phyloP scores from a whole-genome alignment of 1,139 yeast species.

The Tardiomyces digboiensis region DNA sequence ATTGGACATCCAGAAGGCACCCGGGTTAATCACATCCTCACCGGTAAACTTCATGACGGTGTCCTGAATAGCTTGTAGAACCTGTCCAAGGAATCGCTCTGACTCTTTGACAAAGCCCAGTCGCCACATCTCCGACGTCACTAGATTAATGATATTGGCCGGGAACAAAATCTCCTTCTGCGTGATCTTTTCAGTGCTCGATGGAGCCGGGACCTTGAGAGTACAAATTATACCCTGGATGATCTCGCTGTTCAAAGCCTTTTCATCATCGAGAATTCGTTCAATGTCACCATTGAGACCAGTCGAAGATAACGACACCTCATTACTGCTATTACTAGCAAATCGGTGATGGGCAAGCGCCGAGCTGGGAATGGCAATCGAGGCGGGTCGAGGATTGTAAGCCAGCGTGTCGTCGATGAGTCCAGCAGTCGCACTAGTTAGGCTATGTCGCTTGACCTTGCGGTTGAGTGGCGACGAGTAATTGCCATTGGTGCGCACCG shows the following conservation, averaged over 20 bases:
- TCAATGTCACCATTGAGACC: constrained; percentile 31
- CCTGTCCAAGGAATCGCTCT: constrained; percentile 87
- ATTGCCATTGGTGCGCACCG: constrained; percentile 4
- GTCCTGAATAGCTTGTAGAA: constrained; percentile 78
- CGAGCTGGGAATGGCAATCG: constrained; percentile 19
- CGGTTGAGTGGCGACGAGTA: constrained; percentile 8
- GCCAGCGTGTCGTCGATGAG: constrained; percentile 13
- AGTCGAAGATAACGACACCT: constrained; percentile 17
- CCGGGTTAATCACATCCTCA: constrained; percentile 82
- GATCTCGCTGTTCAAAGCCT: constrained; percentile 72
- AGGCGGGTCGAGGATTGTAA: constrained; percentile 26
- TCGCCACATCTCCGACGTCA: constrained; percentile 98
- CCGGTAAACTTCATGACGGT: constrained; percentile 42
- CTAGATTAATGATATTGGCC: constrained; percentile 86
- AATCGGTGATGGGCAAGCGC: constrained; percentile 12
- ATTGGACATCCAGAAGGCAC: constrained; percentile 97
- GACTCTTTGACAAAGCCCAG: constrained; percentile 88
- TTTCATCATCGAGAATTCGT: constrained; percentile 59
- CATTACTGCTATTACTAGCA: constrained; percentile 17
- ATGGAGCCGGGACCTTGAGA: constrained; percentile 79
- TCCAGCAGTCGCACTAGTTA: constrained; percentile 14
- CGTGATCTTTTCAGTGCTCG: constrained; percentile 70
- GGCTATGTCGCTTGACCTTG: constrained; percentile 22
- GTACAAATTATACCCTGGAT: constrained; percentile 83
- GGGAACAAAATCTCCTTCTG: constrained; percentile 94